Base-by-base conservation (phyloP, 495 filamentous ascomycete species). In the Tuber umbilicatum region DNA sequence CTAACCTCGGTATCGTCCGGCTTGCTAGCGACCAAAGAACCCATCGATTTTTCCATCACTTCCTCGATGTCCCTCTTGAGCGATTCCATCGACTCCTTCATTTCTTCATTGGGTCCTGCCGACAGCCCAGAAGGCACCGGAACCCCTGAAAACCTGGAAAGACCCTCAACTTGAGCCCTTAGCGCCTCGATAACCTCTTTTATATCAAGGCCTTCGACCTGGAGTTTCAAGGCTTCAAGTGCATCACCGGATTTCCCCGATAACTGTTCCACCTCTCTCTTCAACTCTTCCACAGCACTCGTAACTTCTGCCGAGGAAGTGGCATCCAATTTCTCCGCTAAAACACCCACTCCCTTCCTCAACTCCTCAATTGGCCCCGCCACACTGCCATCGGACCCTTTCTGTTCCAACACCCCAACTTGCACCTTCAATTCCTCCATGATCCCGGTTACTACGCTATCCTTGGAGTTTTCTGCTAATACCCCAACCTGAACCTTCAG, bases 401-500 rank as follows among this genome's bases (percentile, higher is more conserved):
- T 72, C 39, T 76, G 41, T 9, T 31, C 71, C 47, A 81, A 76
- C 3, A 72, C 73, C 41, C 79, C 73, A 23, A 81, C 73, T 41
- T 76, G 76, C 21, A 75, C 70, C 64, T 73, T 81, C 72, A 81
- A 41, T 19, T 69, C 73, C 71, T 87, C 85, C 23, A 92, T 82
- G 5, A 86, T 86, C 71, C 87, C 83, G 39, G 83, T 84, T 74
- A 89, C 88, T 55, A 89, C 87, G 70, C 87, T 86, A 40, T 91
- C 83, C 74, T 89, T 89, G 72, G 84, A 74, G 37, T 75, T 76
- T 68, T 74, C 72, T 42, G 81, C 41, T 45, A 81, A 75, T 39
- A 73, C 79, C 31, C 70, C 42, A 39, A 81, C 72, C 27, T 81
- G 76, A 17, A 41, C 69, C 69, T 72, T 81, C 50, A 81, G 38